Evolutionary conservation across 2,329 filamentous ascomycete species (phyloP).

Genomic region (Paraphoma sp.): DNA sequence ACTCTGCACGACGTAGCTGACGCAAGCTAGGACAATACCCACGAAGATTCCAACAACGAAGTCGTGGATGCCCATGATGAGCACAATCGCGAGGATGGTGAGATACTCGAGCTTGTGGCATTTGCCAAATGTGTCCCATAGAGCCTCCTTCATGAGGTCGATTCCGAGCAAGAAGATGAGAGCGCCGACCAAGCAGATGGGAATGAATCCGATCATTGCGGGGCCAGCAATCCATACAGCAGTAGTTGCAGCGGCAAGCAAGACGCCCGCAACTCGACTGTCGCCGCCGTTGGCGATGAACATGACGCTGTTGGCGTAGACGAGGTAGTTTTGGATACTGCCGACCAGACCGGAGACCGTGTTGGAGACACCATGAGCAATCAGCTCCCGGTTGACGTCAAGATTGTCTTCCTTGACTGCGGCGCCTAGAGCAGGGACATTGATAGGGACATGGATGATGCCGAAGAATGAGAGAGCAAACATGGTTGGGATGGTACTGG

Average conservation of each 20-base stretch:
- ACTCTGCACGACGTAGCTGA: constrained; percentile 89
- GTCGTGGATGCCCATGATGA: constrained; percentile 96
- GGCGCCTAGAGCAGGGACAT: constrained; percentile 90
- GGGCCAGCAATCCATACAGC: constrained; percentile 86
- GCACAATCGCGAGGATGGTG: constrained; percentile 85
- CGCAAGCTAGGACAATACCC: constrained; percentile 88
- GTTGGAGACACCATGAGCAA: constrained; percentile 92
- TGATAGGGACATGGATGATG: constrained; percentile 95
- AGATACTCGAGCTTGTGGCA: constrained; percentile 86
- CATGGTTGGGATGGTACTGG: constrained; percentile 91
- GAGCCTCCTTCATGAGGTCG: constrained; percentile 85
- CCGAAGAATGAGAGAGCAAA: constrained; percentile 97
- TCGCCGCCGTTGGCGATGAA: constrained; percentile 94
- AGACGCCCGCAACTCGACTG: constrained; percentile 81
- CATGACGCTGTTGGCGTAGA: constrained; percentile 96
- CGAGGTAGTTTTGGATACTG: constrained; percentile 94
- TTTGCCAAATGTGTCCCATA: constrained; percentile 88
- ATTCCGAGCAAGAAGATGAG: constrained; percentile 95
- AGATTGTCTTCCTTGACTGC: constrained; percentile 92
- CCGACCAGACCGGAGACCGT: constrained; percentile 84
- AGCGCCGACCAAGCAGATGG: constrained; percentile 94
- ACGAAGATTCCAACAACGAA: constrained; percentile 94
- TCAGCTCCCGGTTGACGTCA: constrained; percentile 87
- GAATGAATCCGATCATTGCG: constrained; percentile 88
- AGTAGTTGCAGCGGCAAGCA: constrained; percentile 81